Evolutionary conservation across 2,329 filamentous ascomycete genomes (phyloP).

Genomic region (Diaporthe helianthi): DNA sequence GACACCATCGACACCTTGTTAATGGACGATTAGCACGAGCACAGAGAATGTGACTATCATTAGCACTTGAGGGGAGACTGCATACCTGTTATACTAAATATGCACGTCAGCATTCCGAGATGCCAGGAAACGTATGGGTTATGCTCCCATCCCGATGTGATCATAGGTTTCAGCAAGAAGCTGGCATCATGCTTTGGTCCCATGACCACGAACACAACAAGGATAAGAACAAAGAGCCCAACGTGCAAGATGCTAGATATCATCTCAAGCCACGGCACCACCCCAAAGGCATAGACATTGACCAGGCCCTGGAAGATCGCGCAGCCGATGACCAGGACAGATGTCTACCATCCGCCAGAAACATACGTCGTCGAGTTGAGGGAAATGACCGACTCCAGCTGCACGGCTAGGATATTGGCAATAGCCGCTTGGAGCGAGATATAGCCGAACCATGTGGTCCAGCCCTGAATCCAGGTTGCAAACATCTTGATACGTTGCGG

Average conservation of each 20-base stretch:
- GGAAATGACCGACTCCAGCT: background rate
- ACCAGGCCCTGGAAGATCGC: slow-evolving; percentile 41
- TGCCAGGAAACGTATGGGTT: slow-evolving; percentile 40
- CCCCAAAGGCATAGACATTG: slow-evolving; percentile 44
- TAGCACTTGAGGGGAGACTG: too few species aligned
- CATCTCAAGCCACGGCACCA: slow-evolving; percentile 49
- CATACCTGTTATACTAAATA: slow-evolving; percentile 44
- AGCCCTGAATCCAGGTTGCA: slow-evolving; percentile 40
- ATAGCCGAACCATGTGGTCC: slow-evolving; percentile 52
- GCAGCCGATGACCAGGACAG: slow-evolving; percentile 48
- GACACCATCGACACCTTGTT: slow-evolving; percentile 52
- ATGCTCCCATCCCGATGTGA: slow-evolving; percentile 36
- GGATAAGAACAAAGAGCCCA: slow-evolving; percentile 24
- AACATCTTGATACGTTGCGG: background rate
- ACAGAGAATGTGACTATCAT: background rate
- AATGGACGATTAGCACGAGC: background rate
- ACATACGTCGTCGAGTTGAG: slow-evolving; percentile 32
- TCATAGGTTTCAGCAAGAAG: slow-evolving; percentile 23
- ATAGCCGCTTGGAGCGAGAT: slow-evolving; percentile 45
- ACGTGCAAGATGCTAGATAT: slow-evolving; percentile 43
- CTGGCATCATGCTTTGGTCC: background rate
- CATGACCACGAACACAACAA: slow-evolving; percentile 32
- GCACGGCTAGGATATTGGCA: slow-evolving; percentile 39
- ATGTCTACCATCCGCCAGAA: slow-evolving; percentile 44
- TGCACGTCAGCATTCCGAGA: slow-evolving; percentile 45